Conservation (phyloP, 1,284 basidiomycete genomes). For the Flammula alnicola region DNA sequence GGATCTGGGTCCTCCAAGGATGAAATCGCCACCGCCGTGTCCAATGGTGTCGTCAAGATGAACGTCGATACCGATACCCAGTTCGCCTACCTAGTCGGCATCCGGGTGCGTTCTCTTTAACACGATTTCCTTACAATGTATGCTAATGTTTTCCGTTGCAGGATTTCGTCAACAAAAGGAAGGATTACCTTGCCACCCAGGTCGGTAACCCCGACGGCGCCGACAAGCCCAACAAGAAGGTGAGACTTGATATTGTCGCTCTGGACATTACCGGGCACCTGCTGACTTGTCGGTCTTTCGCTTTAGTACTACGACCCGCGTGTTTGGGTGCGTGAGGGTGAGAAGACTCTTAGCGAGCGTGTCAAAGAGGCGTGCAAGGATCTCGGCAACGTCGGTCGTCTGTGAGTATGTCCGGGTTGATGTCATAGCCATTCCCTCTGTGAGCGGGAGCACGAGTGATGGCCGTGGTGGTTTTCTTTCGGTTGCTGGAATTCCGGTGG, state of each 20-base stretch:
- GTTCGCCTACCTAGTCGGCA: slow-evolving; percentile 90
- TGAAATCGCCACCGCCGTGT: slow-evolving; percentile 93
- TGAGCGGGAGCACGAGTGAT: background rate
- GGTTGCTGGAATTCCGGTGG: too few species aligned
- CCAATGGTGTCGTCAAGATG: slow-evolving; percentile 96
- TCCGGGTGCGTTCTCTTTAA: slow-evolving; percentile 61
- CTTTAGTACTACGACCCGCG: slow-evolving; percentile 87
- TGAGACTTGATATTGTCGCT: slow-evolving; percentile 26
- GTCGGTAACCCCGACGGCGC: slow-evolving; percentile 93
- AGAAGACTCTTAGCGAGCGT: slow-evolving; percentile 90
- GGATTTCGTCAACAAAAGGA: slow-evolving; percentile 86
- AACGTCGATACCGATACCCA: slow-evolving; percentile 96
- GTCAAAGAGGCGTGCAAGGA: slow-evolving; percentile 93
- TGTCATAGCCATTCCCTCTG: background rate
- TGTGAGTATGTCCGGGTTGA: slow-evolving; percentile 27
- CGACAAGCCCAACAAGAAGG: slow-evolving; percentile 99
- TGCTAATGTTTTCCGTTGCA: slow-evolving; percentile 28
- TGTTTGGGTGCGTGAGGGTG: slow-evolving; percentile 98
- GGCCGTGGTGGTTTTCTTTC: too few species aligned
- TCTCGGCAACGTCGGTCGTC: slow-evolving; percentile 73
- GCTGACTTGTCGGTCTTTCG: slow-evolving; percentile 7
- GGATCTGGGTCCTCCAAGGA: slow-evolving; percentile 97
- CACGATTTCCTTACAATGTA: background rate
- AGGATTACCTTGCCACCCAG: slow-evolving; percentile 85
- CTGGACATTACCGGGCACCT: background rate